Conservation (phyloP, 2,329 filamentous ascomycete genomes). For the Graphium sp. region DNA sequence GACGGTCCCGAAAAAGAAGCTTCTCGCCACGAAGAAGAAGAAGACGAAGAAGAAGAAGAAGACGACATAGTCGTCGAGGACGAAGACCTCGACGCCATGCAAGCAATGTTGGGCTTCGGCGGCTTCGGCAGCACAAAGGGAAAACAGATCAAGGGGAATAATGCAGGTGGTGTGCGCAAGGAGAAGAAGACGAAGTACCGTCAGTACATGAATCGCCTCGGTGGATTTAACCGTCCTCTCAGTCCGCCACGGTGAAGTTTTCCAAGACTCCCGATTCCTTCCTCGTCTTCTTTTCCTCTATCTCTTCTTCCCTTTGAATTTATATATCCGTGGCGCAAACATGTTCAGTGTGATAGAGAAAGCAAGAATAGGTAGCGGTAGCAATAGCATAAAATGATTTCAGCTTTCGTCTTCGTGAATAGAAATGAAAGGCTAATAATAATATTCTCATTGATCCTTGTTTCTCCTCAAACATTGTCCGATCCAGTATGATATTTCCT, state of each 20-base stretch:
- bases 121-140: constrained; percentile 77
- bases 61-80: constrained; percentile 41
- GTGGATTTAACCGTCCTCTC: constrained; percentile 67
- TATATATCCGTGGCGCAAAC: no score
- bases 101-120: constrained; percentile 78
- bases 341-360: no score
- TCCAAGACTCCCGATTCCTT: no score
- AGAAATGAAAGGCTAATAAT: no score
- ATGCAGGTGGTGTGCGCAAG: constrained; percentile 66
- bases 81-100: constrained; percentile 57
- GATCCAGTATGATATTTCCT: no score
- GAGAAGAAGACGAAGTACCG: constrained; percentile 91
- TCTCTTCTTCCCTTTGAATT: no score
- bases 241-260: constrained; percentile 34
- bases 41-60: constrained; percentile 20
- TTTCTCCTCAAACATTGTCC: no score
- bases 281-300: no score
- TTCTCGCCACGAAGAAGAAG: constrained; percentile 10
- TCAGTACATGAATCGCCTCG: constrained; percentile 87
- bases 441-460: no score
- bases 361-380: no score
- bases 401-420: no score
- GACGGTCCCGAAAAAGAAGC: constrained; percentile 5
- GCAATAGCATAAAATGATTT: no score
- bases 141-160: constrained; percentile 77